These are phyloP conservation scores for Trichoderma asperellum DNA, from an alignment of 2,329 filamentous ascomycete species.

Conservation along the genomic window DNA sequence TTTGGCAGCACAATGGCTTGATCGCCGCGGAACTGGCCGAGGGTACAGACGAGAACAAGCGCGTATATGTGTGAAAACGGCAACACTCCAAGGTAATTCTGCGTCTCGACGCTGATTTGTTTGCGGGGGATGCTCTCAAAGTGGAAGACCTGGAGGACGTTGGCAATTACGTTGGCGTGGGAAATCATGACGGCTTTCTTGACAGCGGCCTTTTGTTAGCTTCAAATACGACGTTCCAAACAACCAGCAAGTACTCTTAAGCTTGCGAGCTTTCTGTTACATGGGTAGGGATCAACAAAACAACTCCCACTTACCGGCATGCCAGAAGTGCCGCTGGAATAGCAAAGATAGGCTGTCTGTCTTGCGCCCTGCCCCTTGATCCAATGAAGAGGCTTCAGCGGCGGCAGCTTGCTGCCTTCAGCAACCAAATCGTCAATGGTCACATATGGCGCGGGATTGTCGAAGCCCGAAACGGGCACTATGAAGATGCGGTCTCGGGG, in stretches of 20 bases:
- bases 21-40: constrained; percentile 71
- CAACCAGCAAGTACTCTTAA: not conserved
- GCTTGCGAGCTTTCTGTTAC: not conserved
- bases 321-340: constrained; percentile 79
- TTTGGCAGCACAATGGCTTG: constrained; percentile 72
- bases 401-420: constrained; percentile 59
- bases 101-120: constrained; percentile 44
- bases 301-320: constrained; percentile 61
- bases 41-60: constrained; percentile 70
- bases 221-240: not conserved
- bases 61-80: constrained; percentile 84
- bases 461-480: constrained; percentile 66
- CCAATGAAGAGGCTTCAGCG: constrained; percentile 63
- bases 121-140: constrained; percentile 49
- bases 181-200: constrained; percentile 86
- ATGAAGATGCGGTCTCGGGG: constrained; percentile 68
- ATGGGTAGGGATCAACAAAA: not conserved
- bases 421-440: constrained; percentile 69
- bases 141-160: constrained; percentile 64
- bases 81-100: constrained; percentile 67
- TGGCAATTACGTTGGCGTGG: constrained; percentile 78
- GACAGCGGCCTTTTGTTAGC: constrained; percentile 21
- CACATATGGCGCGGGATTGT: constrained; percentile 58
- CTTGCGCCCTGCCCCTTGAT: constrained; percentile 65
- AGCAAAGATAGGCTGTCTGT: constrained; percentile 76